phyloP scores from a whole-genome alignment of 1,139 yeast species.

The Candida albicans region DNA sequence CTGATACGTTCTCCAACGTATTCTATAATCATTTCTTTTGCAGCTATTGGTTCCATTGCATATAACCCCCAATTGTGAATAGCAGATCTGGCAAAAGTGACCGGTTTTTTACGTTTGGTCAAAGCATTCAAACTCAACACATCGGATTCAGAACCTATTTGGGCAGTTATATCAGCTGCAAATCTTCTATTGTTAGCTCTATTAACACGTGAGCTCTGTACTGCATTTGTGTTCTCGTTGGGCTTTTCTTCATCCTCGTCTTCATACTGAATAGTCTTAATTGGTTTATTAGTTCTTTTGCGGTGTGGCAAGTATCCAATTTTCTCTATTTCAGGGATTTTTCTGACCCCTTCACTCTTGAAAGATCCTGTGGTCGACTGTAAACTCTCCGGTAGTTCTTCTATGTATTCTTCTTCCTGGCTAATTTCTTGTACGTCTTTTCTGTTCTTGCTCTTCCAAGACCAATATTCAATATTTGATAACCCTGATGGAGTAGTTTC shows the following conservation, averaged over 20 bases:
- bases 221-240: slow-evolving; percentile 22
- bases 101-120: slow-evolving; percentile 89
- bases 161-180: slow-evolving; percentile 88
- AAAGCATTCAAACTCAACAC: slow-evolving; percentile 72
- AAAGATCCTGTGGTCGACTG: slow-evolving; percentile 61
- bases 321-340: slow-evolving; percentile 73
- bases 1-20: slow-evolving; percentile 97
- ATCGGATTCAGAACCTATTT: slow-evolving; percentile 81
- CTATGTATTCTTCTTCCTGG: slow-evolving; percentile 30
- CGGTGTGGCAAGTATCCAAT: slow-evolving; percentile 77
- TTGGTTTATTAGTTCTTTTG: slow-evolving; percentile 53
- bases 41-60: slow-evolving; percentile 91
- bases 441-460: slow-evolving; percentile 57
- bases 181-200: slow-evolving; percentile 87
- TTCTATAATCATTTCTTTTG: slow-evolving; percentile 96
- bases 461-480: slow-evolving; percentile 58
- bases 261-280: slow-evolving; percentile 58
- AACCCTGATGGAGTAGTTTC: slow-evolving; percentile 21
- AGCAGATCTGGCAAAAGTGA: slow-evolving; percentile 92
- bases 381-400: slow-evolving; percentile 35
- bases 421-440: slow-evolving; percentile 25
- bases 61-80: slow-evolving; percentile 98
- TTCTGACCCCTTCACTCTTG: slow-evolving; percentile 71
- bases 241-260: slow-evolving; percentile 46
- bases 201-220: slow-evolving; percentile 78